phyloP scores from a whole-genome alignment of 306 rosid genomes.

The Rubus idaeus region DNA sequence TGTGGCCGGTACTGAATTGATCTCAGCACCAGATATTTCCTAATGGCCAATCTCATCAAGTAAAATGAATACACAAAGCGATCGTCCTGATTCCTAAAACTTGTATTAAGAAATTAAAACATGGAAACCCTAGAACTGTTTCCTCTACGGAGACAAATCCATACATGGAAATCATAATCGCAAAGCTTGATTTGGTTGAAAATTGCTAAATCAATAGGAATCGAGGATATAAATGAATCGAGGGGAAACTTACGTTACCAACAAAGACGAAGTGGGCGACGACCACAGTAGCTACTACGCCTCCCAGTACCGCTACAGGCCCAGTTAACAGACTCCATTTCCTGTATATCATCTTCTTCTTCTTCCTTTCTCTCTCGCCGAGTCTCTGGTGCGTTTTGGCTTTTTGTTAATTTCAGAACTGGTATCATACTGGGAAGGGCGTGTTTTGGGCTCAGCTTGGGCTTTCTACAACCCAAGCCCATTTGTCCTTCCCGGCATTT shows the following conservation, averaged over 20 bases:
- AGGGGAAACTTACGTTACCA: slow-evolving; percentile 26
- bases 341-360: slow-evolving; percentile 69
- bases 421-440: no score
- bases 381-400: not conserved
- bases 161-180: not conserved
- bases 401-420: not conserved
- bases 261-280: slow-evolving; percentile 47
- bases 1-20: slow-evolving; percentile 78
- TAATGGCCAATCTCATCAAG: slow-evolving; percentile 49
- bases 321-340: slow-evolving; percentile 93
- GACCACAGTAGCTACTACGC: slow-evolving; percentile 54
- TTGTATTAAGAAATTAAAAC: not conserved
- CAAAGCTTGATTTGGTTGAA: not conserved
- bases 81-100: not conserved
- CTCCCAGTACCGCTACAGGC: slow-evolving; percentile 54
- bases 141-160: no score
- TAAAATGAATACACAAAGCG: not conserved
- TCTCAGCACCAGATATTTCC: slow-evolving; percentile 72
- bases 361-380: not conserved
- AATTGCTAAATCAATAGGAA: not conserved
- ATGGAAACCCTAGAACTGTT: not conserved
- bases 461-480: not conserved
- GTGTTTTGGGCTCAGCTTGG: not conserved
- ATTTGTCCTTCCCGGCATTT: not conserved
- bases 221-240: not conserved